Base-by-base conservation (phyloP, 1,139 yeast species). In the Geotrichum klebahnii region DNA sequence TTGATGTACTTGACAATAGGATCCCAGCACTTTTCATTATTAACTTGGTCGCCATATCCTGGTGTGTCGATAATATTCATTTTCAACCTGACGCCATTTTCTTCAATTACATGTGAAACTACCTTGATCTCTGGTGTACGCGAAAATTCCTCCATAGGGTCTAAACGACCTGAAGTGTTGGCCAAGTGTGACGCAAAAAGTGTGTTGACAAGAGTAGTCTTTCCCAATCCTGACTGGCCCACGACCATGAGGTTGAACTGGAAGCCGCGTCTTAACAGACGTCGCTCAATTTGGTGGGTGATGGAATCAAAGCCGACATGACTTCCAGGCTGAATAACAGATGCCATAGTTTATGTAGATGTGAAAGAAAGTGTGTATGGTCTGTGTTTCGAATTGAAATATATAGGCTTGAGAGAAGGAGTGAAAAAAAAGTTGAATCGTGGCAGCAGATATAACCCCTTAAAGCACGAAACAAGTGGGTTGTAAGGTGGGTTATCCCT, bases 251-350 rank as follows among this genome's bases (percentile, higher is more conserved):
- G 72, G 66, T 92, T 92, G 72, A 92, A 86, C 66, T 88, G 95
- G 71, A 92, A 92, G 9, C 98, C 98, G 62, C 94, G 79, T 67
- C 88, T 90, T 69, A 92, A 76, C 61, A 92, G 75, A 59, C 97
- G 81, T 68, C 85, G 88, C 69, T 92, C 97, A 65, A 92, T 92
- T 72, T 92, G 98, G 38, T 86, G 79, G 51, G 98, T 92, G 70
- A 92, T 90, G 59, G 97, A 84, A 70, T 92, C 97, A 67, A 92
- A 92, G 46, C 98, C 98, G 57, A 90, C 97, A 67, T 88, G 88
- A 32, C 42, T 26, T 24, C 44, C 44, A 14, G 55, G 55, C 16
- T 48, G 52, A 31, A 52, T 32, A 8, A 52, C 37, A 17, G 48
- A 40, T n/a, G 54, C 45, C 54, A 51, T 51, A 12, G 20, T 44